phyloP scores from a whole-genome alignment of 805 yeast genomes.

The Nakazawaea pomicola region DNA sequence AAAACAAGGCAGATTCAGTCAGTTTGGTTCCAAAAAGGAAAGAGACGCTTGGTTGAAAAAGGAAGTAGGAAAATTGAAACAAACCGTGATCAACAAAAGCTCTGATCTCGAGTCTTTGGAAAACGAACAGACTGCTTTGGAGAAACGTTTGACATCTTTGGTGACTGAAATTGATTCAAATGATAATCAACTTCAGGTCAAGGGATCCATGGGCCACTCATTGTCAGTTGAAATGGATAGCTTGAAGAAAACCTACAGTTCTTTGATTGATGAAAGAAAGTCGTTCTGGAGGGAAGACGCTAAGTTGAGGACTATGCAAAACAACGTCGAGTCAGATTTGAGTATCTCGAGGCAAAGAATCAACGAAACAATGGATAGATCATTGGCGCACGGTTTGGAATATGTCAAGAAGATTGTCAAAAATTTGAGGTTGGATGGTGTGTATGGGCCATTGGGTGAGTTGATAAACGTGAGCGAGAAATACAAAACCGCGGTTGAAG shows the following conservation, averaged over 20 bases:
- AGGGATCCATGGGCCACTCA: conserved; percentile 18
- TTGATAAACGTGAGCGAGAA: conserved; percentile 75
- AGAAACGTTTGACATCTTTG: conserved; percentile 15
- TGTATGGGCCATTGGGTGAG: conserved; percentile 84
- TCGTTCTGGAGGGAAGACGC: conserved; percentile 76
- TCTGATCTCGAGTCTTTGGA: conserved; percentile 8
- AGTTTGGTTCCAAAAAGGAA: conserved; percentile 49
- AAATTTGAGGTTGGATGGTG: conserved; percentile 54
- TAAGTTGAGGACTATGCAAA: conserved; percentile 49
- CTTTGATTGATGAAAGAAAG: conserved; percentile 62
- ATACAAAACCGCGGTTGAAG: conserved; percentile 83
- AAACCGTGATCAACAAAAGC: conserved; percentile 15
- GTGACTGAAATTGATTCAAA: conserved; percentile 28
- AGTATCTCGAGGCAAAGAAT: conserved; percentile 54
- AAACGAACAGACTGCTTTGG: conserved; percentile 14
- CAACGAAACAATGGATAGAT: conserved; percentile 70
- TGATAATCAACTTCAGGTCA: conserved; percentile 33
- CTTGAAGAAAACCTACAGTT: conserved; percentile 36
- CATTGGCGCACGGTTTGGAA: conserved; percentile 62
- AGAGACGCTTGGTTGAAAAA: conserved; percentile 63
- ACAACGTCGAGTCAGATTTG: conserved; percentile 51
- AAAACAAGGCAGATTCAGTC: conserved; percentile 65
- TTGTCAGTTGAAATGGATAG: conserved; percentile 22
- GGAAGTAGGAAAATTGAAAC: conserved; percentile 39
- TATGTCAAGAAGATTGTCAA: conserved; percentile 62